A percentile compares a stretch with the other conserved stretches of the same genome.
Evolutionary conservation across 805 yeast genomes (phyloP).

Genomic region (Monosporozyma yasuniensis): DNA sequence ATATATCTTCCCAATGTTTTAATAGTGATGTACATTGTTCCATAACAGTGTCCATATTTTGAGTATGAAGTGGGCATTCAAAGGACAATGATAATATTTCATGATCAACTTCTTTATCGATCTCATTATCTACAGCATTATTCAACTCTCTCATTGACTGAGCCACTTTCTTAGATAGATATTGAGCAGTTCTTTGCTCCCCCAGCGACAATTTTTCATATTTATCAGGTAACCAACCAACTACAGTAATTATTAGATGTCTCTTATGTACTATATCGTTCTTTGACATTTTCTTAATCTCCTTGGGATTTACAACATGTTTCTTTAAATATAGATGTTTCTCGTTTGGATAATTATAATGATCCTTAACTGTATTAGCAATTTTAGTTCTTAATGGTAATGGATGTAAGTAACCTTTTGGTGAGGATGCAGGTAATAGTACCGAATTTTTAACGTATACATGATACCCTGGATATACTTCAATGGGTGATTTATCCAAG

Average conservation of each 20-base stretch:
- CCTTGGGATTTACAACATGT: not conserved
- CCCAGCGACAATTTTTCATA: slow-evolving; percentile 25
- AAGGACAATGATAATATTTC: slow-evolving; percentile 27
- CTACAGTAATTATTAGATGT: slow-evolving; percentile 24
- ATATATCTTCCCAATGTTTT: slow-evolving; percentile 40
- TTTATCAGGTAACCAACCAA: slow-evolving; percentile 28
- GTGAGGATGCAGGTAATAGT: slow-evolving; percentile 25
- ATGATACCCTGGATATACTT: slow-evolving; percentile 13
- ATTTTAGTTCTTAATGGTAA: slow-evolving; percentile 30
- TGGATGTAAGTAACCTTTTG: slow-evolving; percentile 23
- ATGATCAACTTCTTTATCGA: not conserved
- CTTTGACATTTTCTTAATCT: not conserved
- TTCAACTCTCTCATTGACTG: slow-evolving; percentile 25
- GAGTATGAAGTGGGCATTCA: slow-evolving; percentile 28
- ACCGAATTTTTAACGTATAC: slow-evolving; percentile 22
- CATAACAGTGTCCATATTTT: slow-evolving; percentile 27
- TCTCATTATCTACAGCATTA: slow-evolving; percentile 4
- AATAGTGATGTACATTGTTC: slow-evolving; percentile 39
- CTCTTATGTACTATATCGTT: slow-evolving; percentile 10
- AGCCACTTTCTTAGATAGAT: slow-evolving; percentile 22
- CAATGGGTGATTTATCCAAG: slow-evolving; percentile 16
- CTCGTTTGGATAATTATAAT: slow-evolving; percentile 32
- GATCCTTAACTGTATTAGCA: slow-evolving; percentile 29
- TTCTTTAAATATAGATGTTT: slow-evolving; percentile 32
- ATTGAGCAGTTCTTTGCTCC: slow-evolving; percentile 22